Conservation (phyloP, 495 filamentous ascomycete genomes). For the Hyaloscypha finlandica region DNA sequence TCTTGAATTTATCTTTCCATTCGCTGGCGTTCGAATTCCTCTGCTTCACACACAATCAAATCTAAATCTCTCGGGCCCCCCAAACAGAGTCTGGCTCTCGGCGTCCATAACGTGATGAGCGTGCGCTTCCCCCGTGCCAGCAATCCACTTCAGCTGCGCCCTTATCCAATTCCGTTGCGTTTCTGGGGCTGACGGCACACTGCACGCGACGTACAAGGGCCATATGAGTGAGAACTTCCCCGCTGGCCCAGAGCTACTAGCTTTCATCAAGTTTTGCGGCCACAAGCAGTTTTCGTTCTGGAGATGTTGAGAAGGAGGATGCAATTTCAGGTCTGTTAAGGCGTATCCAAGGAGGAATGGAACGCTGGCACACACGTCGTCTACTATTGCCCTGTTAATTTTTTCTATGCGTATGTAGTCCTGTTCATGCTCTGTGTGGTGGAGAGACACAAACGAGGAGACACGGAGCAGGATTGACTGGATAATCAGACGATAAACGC, state of each 20-base stretch:
- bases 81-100: constrained; percentile 18
- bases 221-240: constrained; percentile 22
- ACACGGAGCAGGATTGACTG: constrained; percentile 18
- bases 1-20: background rate
- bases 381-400: constrained; percentile 1
- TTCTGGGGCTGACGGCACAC: constrained; percentile 4
- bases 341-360: constrained; percentile 17
- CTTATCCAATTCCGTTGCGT: constrained; percentile 12
- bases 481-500: constrained; percentile 22
- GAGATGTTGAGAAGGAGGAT: background rate
- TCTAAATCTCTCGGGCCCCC: constrained; percentile 9
- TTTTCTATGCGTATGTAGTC: constrained; percentile 6
- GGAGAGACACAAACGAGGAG: background rate
- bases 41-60: constrained; percentile 22
- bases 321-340: constrained; percentile 7
- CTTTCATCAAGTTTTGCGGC: constrained; percentile 1
- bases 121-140: constrained; percentile 14
- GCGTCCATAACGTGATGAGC: constrained; percentile 2
- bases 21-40: background rate
- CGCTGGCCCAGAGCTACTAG: background rate
- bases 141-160: constrained; percentile 14
- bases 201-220: constrained; percentile 12
- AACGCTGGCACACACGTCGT: constrained; percentile 22
- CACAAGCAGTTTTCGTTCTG: background rate
- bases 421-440: background rate